A percentile compares a stretch with the other conserved stretches of the same genome.
These are phyloP conservation scores for Eucalyptus regnans DNA, from an alignment of 345 rosid genomes.

Conservation along the genomic window DNA sequence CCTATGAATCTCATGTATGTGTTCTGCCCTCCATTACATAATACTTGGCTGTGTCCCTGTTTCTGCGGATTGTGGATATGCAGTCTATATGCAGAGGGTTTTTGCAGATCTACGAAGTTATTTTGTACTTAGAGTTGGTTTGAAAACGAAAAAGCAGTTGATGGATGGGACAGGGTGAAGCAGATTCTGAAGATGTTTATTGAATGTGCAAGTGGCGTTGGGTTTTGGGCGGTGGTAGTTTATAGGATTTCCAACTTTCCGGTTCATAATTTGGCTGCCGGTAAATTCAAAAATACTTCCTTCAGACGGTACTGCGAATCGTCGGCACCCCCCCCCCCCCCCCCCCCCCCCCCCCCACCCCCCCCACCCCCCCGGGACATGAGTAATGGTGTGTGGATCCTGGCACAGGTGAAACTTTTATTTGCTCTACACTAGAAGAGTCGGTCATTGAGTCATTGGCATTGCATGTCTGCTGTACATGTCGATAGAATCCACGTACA, in stretches of 20 bases:
- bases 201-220: neutral
- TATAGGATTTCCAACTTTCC: neutral
- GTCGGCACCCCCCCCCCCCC: neutral
- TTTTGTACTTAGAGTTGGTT: neutral
- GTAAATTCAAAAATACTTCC: neutral
- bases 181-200: neutral
- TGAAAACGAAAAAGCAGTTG: neutral
- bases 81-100: neutral
- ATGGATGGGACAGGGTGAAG: neutral
- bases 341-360: too few species aligned
- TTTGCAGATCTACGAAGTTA: neutral
- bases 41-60: neutral
- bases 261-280: neutral
- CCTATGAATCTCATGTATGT: neutral
- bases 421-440: neutral
- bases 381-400: neutral
- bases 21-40: neutral
- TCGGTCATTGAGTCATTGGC: neutral
- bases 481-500: neutral
- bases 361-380: too few species aligned
- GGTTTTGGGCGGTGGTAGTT: neutral
- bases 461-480: neutral
- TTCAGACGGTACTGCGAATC: neutral
- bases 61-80: neutral
- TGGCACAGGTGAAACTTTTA: neutral